A percentile compares a stretch with the other conserved stretches of the same genome.
Evolutionary conservation across 1,284 basidiomycete species (phyloP).

Genomic region (Heterobasidion irregulare): DNA sequence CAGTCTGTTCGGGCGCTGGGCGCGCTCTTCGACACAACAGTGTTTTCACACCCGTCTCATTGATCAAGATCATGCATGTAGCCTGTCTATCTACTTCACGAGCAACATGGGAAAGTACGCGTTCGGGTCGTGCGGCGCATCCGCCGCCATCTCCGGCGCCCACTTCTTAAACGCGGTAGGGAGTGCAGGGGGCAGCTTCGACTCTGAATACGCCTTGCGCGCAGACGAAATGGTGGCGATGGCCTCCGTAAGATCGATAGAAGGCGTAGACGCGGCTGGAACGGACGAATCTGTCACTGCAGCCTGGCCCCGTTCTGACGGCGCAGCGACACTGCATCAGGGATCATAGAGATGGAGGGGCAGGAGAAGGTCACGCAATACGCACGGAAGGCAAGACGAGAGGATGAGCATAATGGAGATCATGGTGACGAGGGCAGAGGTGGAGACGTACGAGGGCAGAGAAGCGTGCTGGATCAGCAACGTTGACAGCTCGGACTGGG

Average conservation of each 20-base stretch:
- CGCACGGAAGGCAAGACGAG: neutral
- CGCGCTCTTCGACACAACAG: too few species aligned
- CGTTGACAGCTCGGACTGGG: conserved; percentile 72
- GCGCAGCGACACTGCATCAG: conserved; percentile 43
- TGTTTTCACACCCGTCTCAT: neutral
- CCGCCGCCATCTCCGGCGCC: conserved; percentile 56
- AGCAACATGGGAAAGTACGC: conserved; percentile 83
- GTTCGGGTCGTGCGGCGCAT: conserved; percentile 70
- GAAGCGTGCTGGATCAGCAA: conserved; percentile 79
- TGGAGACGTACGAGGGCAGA: conserved; percentile 46
- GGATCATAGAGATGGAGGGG: neutral
- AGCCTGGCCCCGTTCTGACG: conserved; percentile 31
- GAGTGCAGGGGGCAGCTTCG: conserved; percentile 65
- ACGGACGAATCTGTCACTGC: conserved; percentile 20
- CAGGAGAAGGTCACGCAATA: neutral
- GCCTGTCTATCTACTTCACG: conserved; percentile 48
- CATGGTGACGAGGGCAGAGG: neutral
- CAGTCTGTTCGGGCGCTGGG: too few species aligned
- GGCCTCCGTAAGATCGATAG: conserved; percentile 59
- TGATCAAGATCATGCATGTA: too few species aligned
- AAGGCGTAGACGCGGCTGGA: conserved; percentile 33
- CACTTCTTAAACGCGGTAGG: conserved; percentile 62
- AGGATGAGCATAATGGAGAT: neutral
- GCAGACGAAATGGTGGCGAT: conserved; percentile 56
- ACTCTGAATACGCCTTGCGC: conserved; percentile 54